Percentiles rank a stretch among this genome's conserved stretches.
Conservation (phyloP, 192 early-diverging fungal genomes). For the Endogone sp. region DNA sequence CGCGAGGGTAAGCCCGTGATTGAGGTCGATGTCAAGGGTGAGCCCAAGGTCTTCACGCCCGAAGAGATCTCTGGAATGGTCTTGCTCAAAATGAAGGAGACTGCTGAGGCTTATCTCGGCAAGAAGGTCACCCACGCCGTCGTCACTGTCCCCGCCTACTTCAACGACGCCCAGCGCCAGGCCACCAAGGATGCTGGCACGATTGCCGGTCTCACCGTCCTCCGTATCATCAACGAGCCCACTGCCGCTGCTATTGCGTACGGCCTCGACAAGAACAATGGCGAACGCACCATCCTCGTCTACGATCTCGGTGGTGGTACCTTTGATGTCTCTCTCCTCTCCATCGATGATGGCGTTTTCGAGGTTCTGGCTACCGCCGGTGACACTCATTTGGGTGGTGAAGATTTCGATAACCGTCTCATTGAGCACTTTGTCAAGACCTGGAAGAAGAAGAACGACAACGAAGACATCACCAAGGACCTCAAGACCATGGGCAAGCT, state of each 20-base stretch:
- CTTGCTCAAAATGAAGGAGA: slow-evolving; percentile 98
- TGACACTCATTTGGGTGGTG: slow-evolving; percentile 98
- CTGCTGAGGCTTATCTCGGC: slow-evolving; percentile 90
- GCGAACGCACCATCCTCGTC: slow-evolving; percentile 91
- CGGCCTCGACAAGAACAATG: slow-evolving; percentile 90
- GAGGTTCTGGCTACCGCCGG: slow-evolving; percentile 98
- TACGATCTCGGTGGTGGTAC: slow-evolving; percentile 99
- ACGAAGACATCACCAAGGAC: slow-evolving; percentile 90
- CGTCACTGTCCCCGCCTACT: slow-evolving; percentile 97
- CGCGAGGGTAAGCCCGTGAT: slow-evolving; percentile 87
- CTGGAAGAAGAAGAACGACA: slow-evolving; percentile 95
- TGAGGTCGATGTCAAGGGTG: slow-evolving; percentile 94
- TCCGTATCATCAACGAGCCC: slow-evolving; percentile 92
- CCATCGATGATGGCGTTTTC: slow-evolving; percentile 97
- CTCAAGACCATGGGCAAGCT: slow-evolving; percentile 94
- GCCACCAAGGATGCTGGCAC: slow-evolving; percentile 89
- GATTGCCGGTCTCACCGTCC: slow-evolving; percentile 79
- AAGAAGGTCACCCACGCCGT: slow-evolving; percentile 84
- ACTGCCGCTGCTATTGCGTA: slow-evolving; percentile 89
- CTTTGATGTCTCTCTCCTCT: slow-evolving; percentile 96
- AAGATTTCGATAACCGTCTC: slow-evolving; percentile 99
- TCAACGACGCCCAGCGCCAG: slow-evolving; percentile 95
- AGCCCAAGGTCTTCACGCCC: slow-evolving; percentile 94
- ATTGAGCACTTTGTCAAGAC: slow-evolving; percentile 92
- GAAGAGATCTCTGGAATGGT: slow-evolving; percentile 99